phyloP scores from a whole-genome alignment of 116 monocot species.

The Phalaenopsis hybrid region DNA sequence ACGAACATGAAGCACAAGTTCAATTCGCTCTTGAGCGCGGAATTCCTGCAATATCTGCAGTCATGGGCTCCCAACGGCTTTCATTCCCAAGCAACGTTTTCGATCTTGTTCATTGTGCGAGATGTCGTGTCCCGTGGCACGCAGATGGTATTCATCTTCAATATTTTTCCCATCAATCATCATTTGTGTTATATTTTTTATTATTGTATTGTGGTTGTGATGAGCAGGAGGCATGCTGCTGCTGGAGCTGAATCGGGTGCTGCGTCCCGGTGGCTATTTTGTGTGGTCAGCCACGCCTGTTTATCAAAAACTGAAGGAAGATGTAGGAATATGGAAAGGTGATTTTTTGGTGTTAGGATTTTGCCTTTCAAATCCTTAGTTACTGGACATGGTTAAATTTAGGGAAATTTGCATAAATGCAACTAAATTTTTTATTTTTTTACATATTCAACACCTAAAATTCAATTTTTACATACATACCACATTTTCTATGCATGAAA shows the following conservation, averaged over 20 bases:
- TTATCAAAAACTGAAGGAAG: conserved; percentile 86
- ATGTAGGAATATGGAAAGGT: conserved; percentile 91
- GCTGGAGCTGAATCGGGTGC: conserved; percentile 77
- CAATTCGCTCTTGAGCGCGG: conserved; percentile 90
- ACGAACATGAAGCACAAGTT: conserved; percentile 95
- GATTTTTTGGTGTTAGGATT: background rate
- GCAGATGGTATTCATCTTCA: conserved; percentile 47
- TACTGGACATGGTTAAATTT: background rate
- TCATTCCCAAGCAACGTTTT: conserved; percentile 78
- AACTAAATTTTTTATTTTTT: too few relatives aligned
- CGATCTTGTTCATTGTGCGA: conserved; percentile 85
- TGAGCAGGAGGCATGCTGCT: conserved; percentile 67
- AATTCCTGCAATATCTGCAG: conserved; percentile 92
- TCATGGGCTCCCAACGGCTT: conserved; percentile 88
- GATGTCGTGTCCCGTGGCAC: conserved; percentile 90
- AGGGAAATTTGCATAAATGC: too few relatives aligned
- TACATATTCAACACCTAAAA: too few relatives aligned
- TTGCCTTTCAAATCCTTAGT: background rate
- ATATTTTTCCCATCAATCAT: background rate
- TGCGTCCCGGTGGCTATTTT: conserved; percentile 90
- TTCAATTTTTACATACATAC: too few relatives aligned
- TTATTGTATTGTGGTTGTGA: background rate
- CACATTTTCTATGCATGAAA: too few relatives aligned
- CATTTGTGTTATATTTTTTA: background rate
- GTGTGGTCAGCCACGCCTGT: conserved; percentile 98